These are phyloP conservation scores for Auricularia sp. DNA, from an alignment of 768 basidiomycete genomes.

Conservation along the genomic window DNA sequence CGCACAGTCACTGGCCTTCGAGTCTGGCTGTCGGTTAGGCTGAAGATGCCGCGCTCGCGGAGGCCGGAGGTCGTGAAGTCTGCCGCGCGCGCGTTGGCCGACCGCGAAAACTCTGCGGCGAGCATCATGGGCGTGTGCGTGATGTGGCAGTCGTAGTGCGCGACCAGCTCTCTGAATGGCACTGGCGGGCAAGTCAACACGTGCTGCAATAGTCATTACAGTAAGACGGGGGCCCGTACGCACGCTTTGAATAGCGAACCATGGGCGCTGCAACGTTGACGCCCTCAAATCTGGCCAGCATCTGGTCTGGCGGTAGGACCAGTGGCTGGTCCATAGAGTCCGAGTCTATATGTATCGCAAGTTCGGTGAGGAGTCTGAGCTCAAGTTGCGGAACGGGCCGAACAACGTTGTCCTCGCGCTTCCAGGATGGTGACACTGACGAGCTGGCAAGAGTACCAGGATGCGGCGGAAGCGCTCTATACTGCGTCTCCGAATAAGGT, in stretches of 20 bases:
- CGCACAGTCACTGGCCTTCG: slow-evolving; percentile 13
- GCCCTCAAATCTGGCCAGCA: slow-evolving; percentile 21
- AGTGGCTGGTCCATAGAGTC: no score
- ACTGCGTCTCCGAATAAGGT: slow-evolving; percentile 69
- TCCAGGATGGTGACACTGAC: slow-evolving; percentile 70
- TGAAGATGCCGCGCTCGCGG: slow-evolving; percentile 31
- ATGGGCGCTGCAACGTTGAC: slow-evolving; percentile 30
- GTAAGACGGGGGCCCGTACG: no score
- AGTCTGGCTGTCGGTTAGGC: slow-evolving; percentile 17
- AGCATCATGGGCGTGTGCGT: slow-evolving; percentile 39
- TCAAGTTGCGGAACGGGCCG: no score
- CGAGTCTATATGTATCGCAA: no score
- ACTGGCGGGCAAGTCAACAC: slow-evolving; percentile 12
- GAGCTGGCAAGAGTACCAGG: slow-evolving; percentile 83
- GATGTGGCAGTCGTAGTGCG: slow-evolving; percentile 32
- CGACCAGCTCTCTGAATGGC: slow-evolving; percentile 31
- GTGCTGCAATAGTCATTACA: no score
- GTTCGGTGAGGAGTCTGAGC: no score
- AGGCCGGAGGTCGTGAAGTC: slow-evolving; percentile 29
- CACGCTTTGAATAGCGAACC: slow-evolving; percentile 32
- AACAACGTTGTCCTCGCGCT: no score
- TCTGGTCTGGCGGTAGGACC: slow-evolving; percentile 18
- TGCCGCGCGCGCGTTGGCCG: slow-evolving; percentile 25
- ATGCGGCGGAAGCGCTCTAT: slow-evolving; percentile 83
- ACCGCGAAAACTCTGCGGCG: slow-evolving; percentile 33